Percentiles rank a stretch among this genome's conserved stretches.
phyloP scores from a whole-genome alignment of 805 yeast species.

The Wickerhamiella parazyma region DNA sequence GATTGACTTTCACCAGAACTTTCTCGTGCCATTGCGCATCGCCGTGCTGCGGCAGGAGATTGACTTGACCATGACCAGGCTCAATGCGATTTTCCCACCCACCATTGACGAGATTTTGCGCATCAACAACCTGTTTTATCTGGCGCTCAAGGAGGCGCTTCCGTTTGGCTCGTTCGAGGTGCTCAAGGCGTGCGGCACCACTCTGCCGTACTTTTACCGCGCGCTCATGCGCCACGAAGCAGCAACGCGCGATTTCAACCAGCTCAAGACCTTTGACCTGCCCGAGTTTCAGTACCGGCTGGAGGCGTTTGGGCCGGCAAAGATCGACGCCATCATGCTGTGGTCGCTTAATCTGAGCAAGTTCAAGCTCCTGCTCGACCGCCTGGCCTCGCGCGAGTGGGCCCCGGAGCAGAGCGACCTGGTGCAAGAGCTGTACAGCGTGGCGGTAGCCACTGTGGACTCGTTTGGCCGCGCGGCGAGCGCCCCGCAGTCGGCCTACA shows the following conservation, averaged over 20 bases:
- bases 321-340: constrained; percentile 47
- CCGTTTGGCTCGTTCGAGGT: constrained; percentile 65
- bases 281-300: constrained; percentile 25
- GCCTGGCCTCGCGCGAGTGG: constrained; percentile 44
- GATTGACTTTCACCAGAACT: constrained; percentile 63
- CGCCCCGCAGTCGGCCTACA: constrained; percentile 24
- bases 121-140: constrained; percentile 72
- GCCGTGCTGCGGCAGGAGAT: constrained; percentile 44
- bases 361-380: constrained; percentile 50
- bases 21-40: constrained; percentile 65
- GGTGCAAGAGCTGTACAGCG: constrained; percentile 34
- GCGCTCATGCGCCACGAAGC: constrained; percentile 93
- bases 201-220: constrained; percentile 81
- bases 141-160: constrained; percentile 52
- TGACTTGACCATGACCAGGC: constrained; percentile 43
- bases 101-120: constrained; percentile 90
- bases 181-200: constrained; percentile 63
- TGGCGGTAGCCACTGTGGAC: constrained; percentile 54
- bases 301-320: constrained; percentile 33
- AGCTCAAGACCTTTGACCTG: constrained; percentile 33
- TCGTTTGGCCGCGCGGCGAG: constrained; percentile 48
- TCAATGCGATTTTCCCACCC: constrained; percentile 80
- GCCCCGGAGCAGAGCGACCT: constrained; percentile 20
- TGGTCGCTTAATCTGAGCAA: constrained; percentile 61
- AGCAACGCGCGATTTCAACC: constrained; percentile 55